Base-by-base conservation (phyloP, 495 filamentous ascomycete genomes). In the Aspergillus panamensis region DNA sequence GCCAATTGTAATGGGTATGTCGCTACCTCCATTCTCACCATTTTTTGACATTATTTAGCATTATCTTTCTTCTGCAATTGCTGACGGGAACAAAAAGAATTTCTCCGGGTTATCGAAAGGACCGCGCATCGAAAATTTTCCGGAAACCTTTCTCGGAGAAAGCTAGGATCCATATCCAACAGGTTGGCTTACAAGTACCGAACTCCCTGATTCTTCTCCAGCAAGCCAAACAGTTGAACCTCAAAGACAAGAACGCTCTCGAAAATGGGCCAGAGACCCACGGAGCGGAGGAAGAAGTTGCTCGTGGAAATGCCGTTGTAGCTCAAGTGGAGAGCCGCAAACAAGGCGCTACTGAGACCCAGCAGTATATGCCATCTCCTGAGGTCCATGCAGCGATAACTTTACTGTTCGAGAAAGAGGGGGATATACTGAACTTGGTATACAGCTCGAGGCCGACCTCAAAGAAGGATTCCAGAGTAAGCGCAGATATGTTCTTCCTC, bases 401-500 rank as follows among this genome's bases (percentile, higher is more conserved):
- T 16, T 77, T 91, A 37, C 80, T 99, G 1, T 97, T 97, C 69
- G 82, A 93, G 55, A 88, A 88, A 42, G 95, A 99, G 62, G 79
- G 81, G 42, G 91, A 95, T 39, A 78, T 99, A 45, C 64, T 97
- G 20, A 72, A 82, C 7, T 77, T 96, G 8, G 80, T 99, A 13
- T 99, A 96, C 68, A 87, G 87, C 68, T 85, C 89, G 33, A 82
- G 85, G 51, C 83, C 87, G 19, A 63, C 73, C 8, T 64, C 74
- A 14, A 77, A 78, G 59, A 69, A 73, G 54, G 73, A 70, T 17
- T 81, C 79, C 56, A 75, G 71, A 44, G 72, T 93, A 8, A 82
- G 75, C 6, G 83, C 90, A 0, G 88, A 94, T 65, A 96, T 96
- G 84, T 96, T 99, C 72, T 99, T 99, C 74, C 79, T 97, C 47